A percentile compares a stretch with the other conserved stretches of the same genome.
phyloP scores from a whole-genome alignment of 176 grass and related monocot genomes.

The Ampelocalamus luodianensis region DNA sequence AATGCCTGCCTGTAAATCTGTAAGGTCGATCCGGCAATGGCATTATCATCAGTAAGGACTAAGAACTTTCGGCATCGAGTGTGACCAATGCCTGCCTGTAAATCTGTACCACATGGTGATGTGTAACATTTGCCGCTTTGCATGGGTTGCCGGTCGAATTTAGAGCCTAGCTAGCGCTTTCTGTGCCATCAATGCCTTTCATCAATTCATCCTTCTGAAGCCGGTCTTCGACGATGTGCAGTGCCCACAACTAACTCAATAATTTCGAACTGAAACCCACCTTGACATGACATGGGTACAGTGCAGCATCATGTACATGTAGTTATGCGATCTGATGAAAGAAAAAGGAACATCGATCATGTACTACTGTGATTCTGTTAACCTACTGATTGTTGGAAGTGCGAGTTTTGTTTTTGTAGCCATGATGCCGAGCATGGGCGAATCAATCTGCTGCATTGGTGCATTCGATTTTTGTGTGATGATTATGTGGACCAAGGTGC shows the following conservation, averaged over 20 bases:
- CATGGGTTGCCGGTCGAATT: slow-evolving; percentile 5
- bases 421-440: background rate
- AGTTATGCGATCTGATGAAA: slow-evolving; percentile 4
- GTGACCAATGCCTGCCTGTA: background rate
- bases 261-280: slow-evolving; percentile 41
- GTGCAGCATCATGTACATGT: background rate
- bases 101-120: background rate
- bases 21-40: background rate
- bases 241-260: slow-evolving; percentile 30
- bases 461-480: background rate
- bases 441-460: slow-evolving; percentile 7
- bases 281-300: slow-evolving; percentile 34
- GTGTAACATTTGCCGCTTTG: background rate
- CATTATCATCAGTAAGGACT: background rate
- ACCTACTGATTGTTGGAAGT: background rate
- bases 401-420: background rate
- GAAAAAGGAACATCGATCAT: background rate
- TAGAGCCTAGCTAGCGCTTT: slow-evolving; percentile 1
- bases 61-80: background rate
- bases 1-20: background rate
- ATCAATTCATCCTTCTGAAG: slow-evolving; percentile 23
- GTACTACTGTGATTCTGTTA: background rate
- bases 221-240: background rate
- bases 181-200: slow-evolving; percentile 42
- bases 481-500: background rate